These are phyloP conservation scores for Fusarium mundagurra DNA, from an alignment of 2,329 filamentous ascomycete species.

Conservation along the genomic window DNA sequence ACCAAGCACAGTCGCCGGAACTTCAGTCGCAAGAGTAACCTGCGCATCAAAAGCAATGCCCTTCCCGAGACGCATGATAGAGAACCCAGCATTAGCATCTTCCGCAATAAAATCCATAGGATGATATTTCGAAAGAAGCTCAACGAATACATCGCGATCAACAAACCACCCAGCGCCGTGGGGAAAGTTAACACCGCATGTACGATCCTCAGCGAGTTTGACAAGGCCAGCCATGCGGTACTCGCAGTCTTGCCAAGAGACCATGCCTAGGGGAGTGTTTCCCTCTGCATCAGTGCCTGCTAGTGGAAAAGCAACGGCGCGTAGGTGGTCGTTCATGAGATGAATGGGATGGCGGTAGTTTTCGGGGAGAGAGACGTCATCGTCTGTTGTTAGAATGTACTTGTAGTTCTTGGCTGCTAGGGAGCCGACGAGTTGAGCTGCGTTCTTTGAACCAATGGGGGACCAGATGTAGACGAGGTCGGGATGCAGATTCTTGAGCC, in stretches of 20 bases:
- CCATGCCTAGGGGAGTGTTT: background rate
- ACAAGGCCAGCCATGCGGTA: background rate
- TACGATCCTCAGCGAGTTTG: conserved; percentile 1
- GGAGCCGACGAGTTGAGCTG: background rate
- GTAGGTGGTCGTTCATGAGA: background rate
- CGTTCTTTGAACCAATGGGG: conserved; percentile 1
- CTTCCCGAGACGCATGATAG: conserved; percentile 2
- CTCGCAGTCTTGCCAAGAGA: conserved; percentile 3
- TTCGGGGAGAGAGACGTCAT: background rate
- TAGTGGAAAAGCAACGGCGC: background rate
- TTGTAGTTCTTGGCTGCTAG: background rate
- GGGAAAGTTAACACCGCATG: background rate
- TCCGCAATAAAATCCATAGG: conserved; percentile 3
- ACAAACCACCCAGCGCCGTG: conserved; percentile 2
- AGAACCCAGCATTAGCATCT: background rate
- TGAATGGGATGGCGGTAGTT: background rate
- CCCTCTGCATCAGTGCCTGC: background rate
- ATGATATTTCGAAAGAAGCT: background rate
- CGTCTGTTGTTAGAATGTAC: conserved; percentile 1
- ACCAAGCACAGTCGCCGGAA: conserved; percentile 6
- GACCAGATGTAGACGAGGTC: conserved; percentile 3
- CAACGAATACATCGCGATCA: background rate
- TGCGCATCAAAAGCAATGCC: background rate
- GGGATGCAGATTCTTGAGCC: background rate
- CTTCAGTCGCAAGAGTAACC: background rate